Evolutionary conservation across 257 asterid species (phyloP).

Genomic region (Solanum rostratum): DNA sequence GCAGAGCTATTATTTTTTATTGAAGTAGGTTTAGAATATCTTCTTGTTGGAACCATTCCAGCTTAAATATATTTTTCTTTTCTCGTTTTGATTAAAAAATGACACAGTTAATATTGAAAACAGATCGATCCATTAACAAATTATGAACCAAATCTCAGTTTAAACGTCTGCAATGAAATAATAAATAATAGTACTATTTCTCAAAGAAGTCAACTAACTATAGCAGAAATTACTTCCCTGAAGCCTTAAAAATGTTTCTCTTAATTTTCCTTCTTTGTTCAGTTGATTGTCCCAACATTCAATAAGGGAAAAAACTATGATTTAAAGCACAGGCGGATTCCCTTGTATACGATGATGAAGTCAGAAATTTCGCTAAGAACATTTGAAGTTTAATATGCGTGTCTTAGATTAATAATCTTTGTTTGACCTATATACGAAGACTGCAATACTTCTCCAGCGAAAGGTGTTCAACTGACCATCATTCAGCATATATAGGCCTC

Average conservation of each 20-base stretch:
- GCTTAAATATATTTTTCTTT: not conserved
- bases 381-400: not conserved
- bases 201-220: not conserved
- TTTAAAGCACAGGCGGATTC: not conserved
- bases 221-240: not conserved
- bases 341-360: not conserved
- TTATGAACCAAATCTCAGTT: not conserved
- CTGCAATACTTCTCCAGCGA: not conserved
- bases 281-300: not conserved
- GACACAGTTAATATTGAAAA: not conserved
- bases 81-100: not conserved
- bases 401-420: not conserved
- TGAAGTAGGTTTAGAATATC: not conserved
- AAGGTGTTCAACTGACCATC: not conserved
- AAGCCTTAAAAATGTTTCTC: not conserved
- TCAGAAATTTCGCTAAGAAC: not conserved
- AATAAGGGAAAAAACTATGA: not conserved
- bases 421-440: not conserved
- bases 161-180: not conserved
- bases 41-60: not conserved
- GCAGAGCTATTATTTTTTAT: not conserved
- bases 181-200: not conserved
- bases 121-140: not conserved
- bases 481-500: not conserved
- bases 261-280: not conserved